Conservation (phyloP, 1,139 yeast species). For the Taphrina pruni region DNA sequence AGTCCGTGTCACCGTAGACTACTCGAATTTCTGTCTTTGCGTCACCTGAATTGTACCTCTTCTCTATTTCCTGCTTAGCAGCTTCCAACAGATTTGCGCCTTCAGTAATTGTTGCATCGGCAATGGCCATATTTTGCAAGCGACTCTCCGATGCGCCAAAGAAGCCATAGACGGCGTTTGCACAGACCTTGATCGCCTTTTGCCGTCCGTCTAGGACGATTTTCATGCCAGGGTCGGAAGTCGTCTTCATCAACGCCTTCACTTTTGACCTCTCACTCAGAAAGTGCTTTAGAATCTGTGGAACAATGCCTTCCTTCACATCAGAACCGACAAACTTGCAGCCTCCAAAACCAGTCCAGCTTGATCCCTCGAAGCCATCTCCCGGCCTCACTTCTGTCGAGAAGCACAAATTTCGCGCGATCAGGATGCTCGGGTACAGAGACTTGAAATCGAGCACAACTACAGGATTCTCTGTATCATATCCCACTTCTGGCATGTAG, state of each 20-base stretch:
- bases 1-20: conserved; percentile 40
- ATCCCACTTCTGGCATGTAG: conserved; percentile 39
- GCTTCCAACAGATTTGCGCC: conserved; percentile 33
- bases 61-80: conserved; percentile 39
- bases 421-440: conserved; percentile 37
- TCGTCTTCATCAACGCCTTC: conserved; percentile 25
- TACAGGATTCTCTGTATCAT: conserved; percentile 37
- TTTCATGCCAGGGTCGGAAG: conserved; percentile 25
- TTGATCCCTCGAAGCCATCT: neutral
- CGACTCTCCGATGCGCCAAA: conserved; percentile 33
- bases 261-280: conserved; percentile 33
- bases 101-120: conserved; percentile 35
- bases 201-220: conserved; percentile 39
- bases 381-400: conserved; percentile 35
- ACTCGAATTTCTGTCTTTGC: conserved; percentile 6
- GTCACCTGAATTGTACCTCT: conserved; percentile 11
- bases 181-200: conserved; percentile 38
- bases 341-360: conserved; percentile 40
- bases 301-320: conserved; percentile 36
- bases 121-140: conserved; percentile 36
- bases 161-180: conserved; percentile 40
- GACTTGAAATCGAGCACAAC: conserved; percentile 36
- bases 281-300: conserved; percentile 35
- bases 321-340: conserved; percentile 22
- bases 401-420: conserved; percentile 37